Base-by-base conservation (phyloP, 2,329 filamentous ascomycete genomes). In the Cladosporium austrohemisphaericum region DNA sequence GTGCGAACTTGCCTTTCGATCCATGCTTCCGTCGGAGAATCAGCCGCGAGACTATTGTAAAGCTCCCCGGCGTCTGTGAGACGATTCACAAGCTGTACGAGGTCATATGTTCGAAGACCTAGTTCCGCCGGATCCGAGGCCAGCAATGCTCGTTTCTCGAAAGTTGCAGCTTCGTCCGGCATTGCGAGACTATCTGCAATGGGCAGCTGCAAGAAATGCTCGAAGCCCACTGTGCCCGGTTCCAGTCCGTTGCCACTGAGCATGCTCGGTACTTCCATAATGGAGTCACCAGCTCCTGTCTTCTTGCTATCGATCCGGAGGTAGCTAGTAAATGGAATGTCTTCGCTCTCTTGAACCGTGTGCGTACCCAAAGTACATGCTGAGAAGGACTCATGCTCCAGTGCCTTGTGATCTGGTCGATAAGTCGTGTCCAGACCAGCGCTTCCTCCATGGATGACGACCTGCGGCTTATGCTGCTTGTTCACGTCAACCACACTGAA, bases 181-280 rank as follows among this genome's bases (percentile, higher is more conserved):
- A 43, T 23, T 20, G 45, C 41, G 3, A 52, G 50, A 36, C 57
- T 57, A 28, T 74, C 72, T 0, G 71, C 65, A 3, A 75, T 62
- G 1, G 72, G 66, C 4, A 74, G 57, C 52, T 77, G 73, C 3
- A 76, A 62, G 47, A 71, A 76, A 58, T 75, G 64, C 25, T 71
- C 69, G 44, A 73, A 69, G 0, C 74, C 73, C 9, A 75, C 59
- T 1, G 72, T 73, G 0, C 74, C 74, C 0, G 68, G 66, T 52
- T 76, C 74, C 20, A 65, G 64, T 5, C 72, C 73, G 16, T 71
- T 69, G 11, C 67, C 63, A 14, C 65, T 68, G 3, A 75, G 62
- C 74, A 76, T 76, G 50, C 73, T 76, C 0, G 74, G 74, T 2
- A 74, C 63, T 55, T 77, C 73, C 41, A 71, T 26, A 23, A 61